Evolutionary conservation across 2,329 filamentous ascomycete species (phyloP).

Genomic region (Meredithiella fracta): DNA sequence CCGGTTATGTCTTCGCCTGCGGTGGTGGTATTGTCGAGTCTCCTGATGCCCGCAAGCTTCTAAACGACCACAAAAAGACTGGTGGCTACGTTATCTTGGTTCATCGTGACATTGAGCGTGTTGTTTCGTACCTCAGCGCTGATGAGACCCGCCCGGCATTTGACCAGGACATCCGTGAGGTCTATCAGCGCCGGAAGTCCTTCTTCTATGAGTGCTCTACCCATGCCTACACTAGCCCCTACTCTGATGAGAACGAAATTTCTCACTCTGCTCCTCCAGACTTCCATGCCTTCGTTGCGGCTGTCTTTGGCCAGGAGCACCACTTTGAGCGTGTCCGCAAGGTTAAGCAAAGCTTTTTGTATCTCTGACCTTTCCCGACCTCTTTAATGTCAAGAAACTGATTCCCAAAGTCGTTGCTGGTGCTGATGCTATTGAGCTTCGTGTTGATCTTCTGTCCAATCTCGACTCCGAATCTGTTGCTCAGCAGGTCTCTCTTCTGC

Average conservation of each 20-base stretch:
- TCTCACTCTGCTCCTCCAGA: slow-evolving; percentile 13
- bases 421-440: slow-evolving; percentile 80
- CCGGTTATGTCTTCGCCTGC: slow-evolving; percentile 74
- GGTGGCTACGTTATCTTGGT: slow-evolving; percentile 79
- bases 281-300: slow-evolving; percentile 20
- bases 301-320: slow-evolving; percentile 21
- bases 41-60: slow-evolving; percentile 57
- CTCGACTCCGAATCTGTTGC: slow-evolving; percentile 60
- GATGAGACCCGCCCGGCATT: slow-evolving; percentile 90
- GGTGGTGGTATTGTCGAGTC: slow-evolving; percentile 88
- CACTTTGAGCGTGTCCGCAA: slow-evolving; percentile 27
- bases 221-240: slow-evolving; percentile 74
- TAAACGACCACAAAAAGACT: slow-evolving; percentile 53
- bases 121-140: slow-evolving; percentile 73
- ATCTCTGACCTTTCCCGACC: slow-evolving; percentile 66
- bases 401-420: slow-evolving; percentile 64
- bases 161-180: slow-evolving; percentile 76
- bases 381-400: slow-evolving; percentile 44
- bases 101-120: slow-evolving; percentile 70
- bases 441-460: slow-evolving; percentile 79
- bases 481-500: slow-evolving; percentile 64
- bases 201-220: slow-evolving; percentile 93
- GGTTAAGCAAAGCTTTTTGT: slow-evolving; percentile 80
- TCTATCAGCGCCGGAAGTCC: slow-evolving; percentile 75
- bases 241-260: slow-evolving; percentile 5